These are phyloP conservation scores for Verbena officinalis DNA, from an alignment of 257 asterid genomes.

Conservation along the genomic window DNA sequence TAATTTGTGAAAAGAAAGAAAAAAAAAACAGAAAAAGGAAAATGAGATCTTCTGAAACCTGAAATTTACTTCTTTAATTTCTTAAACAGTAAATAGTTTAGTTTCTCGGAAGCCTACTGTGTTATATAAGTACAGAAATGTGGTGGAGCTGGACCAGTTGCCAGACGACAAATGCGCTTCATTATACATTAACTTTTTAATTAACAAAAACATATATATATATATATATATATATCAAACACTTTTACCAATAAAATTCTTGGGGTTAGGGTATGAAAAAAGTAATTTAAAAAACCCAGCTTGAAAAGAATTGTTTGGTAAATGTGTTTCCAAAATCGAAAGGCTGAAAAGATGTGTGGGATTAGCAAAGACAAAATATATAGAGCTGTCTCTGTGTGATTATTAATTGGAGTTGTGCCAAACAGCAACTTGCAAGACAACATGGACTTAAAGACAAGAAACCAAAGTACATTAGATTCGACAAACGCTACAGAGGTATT, in stretches of 20 bases:
- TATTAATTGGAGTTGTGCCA: slow-evolving; percentile 35
- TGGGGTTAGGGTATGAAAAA: slow-evolving; percentile 19
- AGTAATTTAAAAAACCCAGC: not conserved
- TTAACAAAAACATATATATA: not conserved
- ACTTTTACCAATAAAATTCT: slow-evolving; percentile 22
- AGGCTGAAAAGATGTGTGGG: slow-evolving; percentile 22
- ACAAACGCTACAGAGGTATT: slow-evolving; percentile 48
- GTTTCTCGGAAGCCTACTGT: too few relatives aligned
- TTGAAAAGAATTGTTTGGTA: not conserved
- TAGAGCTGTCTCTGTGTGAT: slow-evolving; percentile 29
- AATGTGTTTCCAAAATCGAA: slow-evolving; percentile 24
- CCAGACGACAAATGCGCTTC: slow-evolving; percentile 17
- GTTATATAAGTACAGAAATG: not conserved
- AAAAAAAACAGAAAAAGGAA: too few relatives aligned
- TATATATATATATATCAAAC: not conserved
- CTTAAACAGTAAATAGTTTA: too few relatives aligned
- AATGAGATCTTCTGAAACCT: too few relatives aligned
- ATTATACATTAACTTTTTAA: not conserved
- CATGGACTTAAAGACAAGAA: slow-evolving; percentile 50
- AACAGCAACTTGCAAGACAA: slow-evolving; percentile 49
- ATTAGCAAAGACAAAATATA: slow-evolving; percentile 47
- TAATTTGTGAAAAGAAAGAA: too few relatives aligned
- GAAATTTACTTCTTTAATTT: too few relatives aligned
- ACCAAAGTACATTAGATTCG: slow-evolving; percentile 54
- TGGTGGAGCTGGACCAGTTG: slow-evolving; percentile 19